Evolutionary conservation across 257 asterid genomes (phyloP), one percentile per base, ranked within the genome.

Genomic region (Solanum ossicruentum): DNA sequence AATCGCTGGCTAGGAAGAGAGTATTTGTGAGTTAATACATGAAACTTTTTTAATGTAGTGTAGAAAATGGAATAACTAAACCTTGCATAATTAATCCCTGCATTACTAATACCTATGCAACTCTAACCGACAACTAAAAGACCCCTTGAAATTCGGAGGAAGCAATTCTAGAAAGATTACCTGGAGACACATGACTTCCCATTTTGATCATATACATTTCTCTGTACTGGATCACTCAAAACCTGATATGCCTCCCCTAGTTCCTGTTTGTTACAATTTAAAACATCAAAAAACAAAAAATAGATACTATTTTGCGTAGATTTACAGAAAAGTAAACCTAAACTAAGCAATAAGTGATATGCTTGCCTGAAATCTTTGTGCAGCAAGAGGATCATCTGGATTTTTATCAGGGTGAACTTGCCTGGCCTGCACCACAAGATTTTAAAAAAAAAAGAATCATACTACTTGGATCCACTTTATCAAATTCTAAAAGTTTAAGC

Each of bases 341-440:
- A 61, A 57, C 12, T 57, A 57, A 65, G 58, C 2, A 81, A 58
- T 2, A 81, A 81, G 8, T 28, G 39, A 20, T 20, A 63, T 7
- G 58, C 47, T 87, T 86, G 89, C 99, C 99, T 95, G 99, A 89
- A 95, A 95, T 88, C 91, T 92, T 84, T 91, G 92, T 28, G 99
- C 97, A 84, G 98, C 97, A 79, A 85, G 95, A 71, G 99, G 96
- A 89, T 95, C 97, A 79, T 94, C 87, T 11, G 93, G 97, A 88
- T 94, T 95, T 85, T 95, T 95, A 60, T 95, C 99, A 17, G 98
- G 99, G 83, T 95, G 99, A 85, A 94, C 98, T 90, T 95, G 92
- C 92, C 92, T 93, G 4, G 99, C 99, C 99, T 95, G 90, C 84
- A 91, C 55, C 66, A 81, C 8, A 47, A 61, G 52, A 84, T 65